These are phyloP conservation scores for Acacia confusa DNA, from an alignment of 306 rosid genomes.

Conservation along the genomic window DNA sequence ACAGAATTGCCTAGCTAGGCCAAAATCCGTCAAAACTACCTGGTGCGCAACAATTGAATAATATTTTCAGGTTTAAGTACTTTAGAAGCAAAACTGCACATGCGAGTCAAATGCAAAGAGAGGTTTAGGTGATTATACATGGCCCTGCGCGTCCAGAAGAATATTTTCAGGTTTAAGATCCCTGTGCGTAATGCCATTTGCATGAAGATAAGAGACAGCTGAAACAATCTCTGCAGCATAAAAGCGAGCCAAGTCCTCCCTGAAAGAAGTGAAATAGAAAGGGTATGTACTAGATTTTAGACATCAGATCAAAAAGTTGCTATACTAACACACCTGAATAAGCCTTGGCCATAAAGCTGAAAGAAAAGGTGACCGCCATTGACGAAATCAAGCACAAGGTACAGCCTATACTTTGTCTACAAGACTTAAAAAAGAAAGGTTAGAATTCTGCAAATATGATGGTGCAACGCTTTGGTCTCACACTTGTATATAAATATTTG, in stretches of 20 bases:
- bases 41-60: conserved; percentile 21
- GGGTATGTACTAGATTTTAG: conserved; percentile 10
- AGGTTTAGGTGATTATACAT: conserved; percentile 49
- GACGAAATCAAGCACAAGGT: conserved; percentile 80
- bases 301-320: conserved; percentile 5
- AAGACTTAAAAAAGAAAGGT: conserved; percentile 3
- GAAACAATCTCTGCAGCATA: conserved; percentile 83
- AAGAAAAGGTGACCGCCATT: conserved; percentile 92
- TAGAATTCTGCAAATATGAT: background rate
- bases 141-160: conserved; percentile 73
- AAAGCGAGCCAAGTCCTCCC: conserved; percentile 85
- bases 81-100: conserved; percentile 5
- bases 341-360: conserved; percentile 77
- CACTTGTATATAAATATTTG: background rate
- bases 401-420: conserved; percentile 79
- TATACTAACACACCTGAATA: conserved; percentile 58
- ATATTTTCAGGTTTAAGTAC: conserved; percentile 1
- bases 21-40: conserved; percentile 84
- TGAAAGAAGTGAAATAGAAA: conserved; percentile 33
- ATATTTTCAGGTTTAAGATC: conserved; percentile 90
- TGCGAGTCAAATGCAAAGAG: conserved; percentile 16
- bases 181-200: conserved; percentile 76
- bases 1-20: conserved; percentile 67
- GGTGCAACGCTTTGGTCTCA: background rate
- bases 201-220: conserved; percentile 81